Percentiles rank a stretch among this genome's conserved stretches.
These are phyloP conservation scores for Leucocoprinus birnbaumii DNA, from an alignment of 768 basidiomycete genomes.

Conservation along the genomic window DNA sequence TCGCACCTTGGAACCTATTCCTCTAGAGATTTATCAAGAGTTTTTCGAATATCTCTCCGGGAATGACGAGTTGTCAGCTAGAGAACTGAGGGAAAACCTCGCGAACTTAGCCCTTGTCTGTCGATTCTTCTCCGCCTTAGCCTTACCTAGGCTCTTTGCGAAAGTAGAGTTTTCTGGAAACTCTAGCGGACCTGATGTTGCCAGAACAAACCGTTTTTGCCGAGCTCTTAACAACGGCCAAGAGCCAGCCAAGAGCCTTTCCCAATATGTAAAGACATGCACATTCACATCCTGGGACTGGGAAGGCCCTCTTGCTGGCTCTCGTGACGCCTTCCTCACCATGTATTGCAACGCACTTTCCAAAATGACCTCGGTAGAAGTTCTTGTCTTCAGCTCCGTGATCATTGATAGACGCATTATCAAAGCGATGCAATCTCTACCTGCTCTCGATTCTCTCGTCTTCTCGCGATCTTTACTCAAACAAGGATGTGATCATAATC, in stretches of 20 bases:
- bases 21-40: slow-evolving; percentile 40
- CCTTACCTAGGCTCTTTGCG: slow-evolving; percentile 38
- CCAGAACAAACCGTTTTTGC: slow-evolving; percentile 20
- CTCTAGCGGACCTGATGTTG: not conserved
- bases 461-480: not conserved
- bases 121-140: slow-evolving; percentile 35
- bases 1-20: slow-evolving; percentile 25
- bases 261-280: slow-evolving; percentile 26
- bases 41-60: slow-evolving; percentile 35
- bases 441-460: not conserved
- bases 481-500: not conserved
- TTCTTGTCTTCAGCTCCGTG: not conserved
- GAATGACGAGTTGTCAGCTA: slow-evolving; percentile 10
- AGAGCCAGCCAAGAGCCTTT: slow-evolving; percentile 25
- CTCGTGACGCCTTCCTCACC: slow-evolving; percentile 9
- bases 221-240: slow-evolving; percentile 21
- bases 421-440: slow-evolving; percentile 3
- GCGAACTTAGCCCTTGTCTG: slow-evolving; percentile 37
- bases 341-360: slow-evolving; percentile 13
- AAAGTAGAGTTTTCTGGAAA: slow-evolving; percentile 22
- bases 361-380: slow-evolving; percentile 3
- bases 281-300: slow-evolving; percentile 13
- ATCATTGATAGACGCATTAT: not conserved
- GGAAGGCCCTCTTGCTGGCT: not conserved
- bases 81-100: slow-evolving; percentile 19